phyloP scores from a whole-genome alignment of 2,329 filamentous ascomycete genomes.

The Hysterium pulicare region DNA sequence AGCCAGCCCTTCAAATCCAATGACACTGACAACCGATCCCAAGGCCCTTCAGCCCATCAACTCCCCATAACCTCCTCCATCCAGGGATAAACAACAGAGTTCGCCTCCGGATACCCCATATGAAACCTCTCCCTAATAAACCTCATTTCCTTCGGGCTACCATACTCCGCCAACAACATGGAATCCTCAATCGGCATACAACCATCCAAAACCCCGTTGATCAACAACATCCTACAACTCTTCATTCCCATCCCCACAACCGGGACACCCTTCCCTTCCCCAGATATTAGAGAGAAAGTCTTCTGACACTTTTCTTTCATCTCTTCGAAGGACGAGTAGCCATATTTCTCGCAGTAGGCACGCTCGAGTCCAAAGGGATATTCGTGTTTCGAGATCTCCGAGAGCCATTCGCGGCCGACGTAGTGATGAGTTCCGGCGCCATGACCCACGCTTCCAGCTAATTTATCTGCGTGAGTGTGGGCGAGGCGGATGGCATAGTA shows the following conservation, averaged over 20 bases:
- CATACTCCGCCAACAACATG: conserved; percentile 51
- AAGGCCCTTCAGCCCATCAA: no score
- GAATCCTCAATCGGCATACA: conserved; percentile 61
- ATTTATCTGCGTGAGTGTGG: conserved; percentile 51
- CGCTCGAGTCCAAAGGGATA: conserved; percentile 56
- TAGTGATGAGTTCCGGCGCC: conserved; percentile 58
- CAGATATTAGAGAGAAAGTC: conserved; percentile 52
- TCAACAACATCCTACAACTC: conserved; percentile 50
- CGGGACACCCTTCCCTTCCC: conserved; percentile 49
- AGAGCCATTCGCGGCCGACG: conserved; percentile 55
- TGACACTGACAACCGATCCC: no score
- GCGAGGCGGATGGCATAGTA: conserved; percentile 57
- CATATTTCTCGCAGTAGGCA: conserved; percentile 48
- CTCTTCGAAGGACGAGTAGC: conserved; percentile 31
- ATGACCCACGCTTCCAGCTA: conserved; percentile 50
- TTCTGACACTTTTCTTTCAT: conserved; percentile 48
- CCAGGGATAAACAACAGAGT: conserved; percentile 28
- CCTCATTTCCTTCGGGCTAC: conserved; percentile 50
- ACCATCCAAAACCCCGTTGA: conserved; percentile 57
- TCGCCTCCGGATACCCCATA: conserved; percentile 44
- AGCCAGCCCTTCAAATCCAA: no score
- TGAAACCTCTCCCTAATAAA: conserved; percentile 44
- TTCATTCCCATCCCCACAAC: conserved; percentile 34
- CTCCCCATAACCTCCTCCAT: conserved; percentile 30
- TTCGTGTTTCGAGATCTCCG: conserved; percentile 51